A percentile compares a stretch with the other conserved stretches of the same genome.
phyloP scores from a whole-genome alignment of 148 eudicot species.

The Diospyros kaki region DNA sequence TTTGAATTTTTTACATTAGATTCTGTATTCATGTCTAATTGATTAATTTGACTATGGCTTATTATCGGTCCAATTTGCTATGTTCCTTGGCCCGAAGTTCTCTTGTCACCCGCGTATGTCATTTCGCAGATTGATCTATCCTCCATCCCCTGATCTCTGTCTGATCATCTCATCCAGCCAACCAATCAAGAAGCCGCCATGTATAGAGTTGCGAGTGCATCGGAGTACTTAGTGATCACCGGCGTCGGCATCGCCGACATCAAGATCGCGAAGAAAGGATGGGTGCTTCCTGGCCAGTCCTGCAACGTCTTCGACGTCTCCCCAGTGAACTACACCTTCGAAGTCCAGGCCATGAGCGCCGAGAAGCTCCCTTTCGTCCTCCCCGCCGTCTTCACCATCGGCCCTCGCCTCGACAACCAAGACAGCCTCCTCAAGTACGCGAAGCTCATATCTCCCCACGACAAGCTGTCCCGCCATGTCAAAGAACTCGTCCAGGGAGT shows the following conservation, averaged over 20 bases:
- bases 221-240: neutral
- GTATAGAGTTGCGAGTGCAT: neutral
- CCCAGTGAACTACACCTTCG: slow-evolving; percentile 8
- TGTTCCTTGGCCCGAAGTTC: no score
- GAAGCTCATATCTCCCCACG: neutral
- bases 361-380: slow-evolving; percentile 10
- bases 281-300: neutral
- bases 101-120: no score
- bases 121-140: no score
- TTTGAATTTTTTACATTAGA: no score
- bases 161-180: no score
- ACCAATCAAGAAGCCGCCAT: neutral
- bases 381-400: slow-evolving; percentile 8
- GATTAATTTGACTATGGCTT: no score
- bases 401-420: neutral
- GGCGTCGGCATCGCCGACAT: neutral
- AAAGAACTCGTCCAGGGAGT: slow-evolving; percentile 4
- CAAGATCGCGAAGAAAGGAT: neutral
- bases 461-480: neutral
- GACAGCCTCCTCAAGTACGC: neutral
- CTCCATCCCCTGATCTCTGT: no score
- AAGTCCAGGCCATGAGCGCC: slow-evolving; percentile 10
- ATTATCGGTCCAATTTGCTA: no score
- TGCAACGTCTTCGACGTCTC: neutral
- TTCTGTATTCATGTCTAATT: no score